Base-by-base conservation (phyloP, 345 rosid species). In the Angophora floribunda region DNA sequence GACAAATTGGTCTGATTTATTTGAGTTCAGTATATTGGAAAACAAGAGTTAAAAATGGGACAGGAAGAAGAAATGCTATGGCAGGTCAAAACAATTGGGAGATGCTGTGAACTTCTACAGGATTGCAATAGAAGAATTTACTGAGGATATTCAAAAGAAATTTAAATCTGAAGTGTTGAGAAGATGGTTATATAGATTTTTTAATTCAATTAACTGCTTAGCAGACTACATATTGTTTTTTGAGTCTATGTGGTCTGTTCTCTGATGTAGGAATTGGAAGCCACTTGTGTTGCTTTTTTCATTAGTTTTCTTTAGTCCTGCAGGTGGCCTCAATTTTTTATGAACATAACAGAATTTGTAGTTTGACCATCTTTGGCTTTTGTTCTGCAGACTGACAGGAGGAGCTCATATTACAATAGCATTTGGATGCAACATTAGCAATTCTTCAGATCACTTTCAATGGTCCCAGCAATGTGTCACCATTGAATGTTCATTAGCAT, bases 351-450 rank as follows among this genome's bases (percentile, higher is more conserved):
- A 41, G 17, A 78, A 53, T 22, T 6, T 30, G 19, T 59, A 44
- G 51, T 87, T 86, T 91, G 57, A 91, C 86, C 53, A 80, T 59
- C 51, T 92, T 88, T 50, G 55, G 14, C 85, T 85, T 91, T 89
- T 92, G 80, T 59, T 90, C 51, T 92, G 90, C 96, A 98, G 99
- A 97, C 93, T 93, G 97, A 95, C 90, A 98, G 99, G 85, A 85
- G 86, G 79, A 96, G 98, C 95, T 91, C 91, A 86, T 97, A 94
- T 87, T 93, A 97, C 91, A 90, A 90, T 90, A 94, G 91, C 93
- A 95, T 92, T 93, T 93, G 90, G 98, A 97, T 14, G 98, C 98
- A 51, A 97, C 97, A 99, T 96, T 6, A 70, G 91, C 79, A 85
- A 67, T 55, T 55, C 61, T 55, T 55, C 0, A 2, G 24, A 55